These are phyloP conservation scores for Dactylellina sp. DNA, from an alignment of 2,329 filamentous ascomycete genomes.

Conservation along the genomic window DNA sequence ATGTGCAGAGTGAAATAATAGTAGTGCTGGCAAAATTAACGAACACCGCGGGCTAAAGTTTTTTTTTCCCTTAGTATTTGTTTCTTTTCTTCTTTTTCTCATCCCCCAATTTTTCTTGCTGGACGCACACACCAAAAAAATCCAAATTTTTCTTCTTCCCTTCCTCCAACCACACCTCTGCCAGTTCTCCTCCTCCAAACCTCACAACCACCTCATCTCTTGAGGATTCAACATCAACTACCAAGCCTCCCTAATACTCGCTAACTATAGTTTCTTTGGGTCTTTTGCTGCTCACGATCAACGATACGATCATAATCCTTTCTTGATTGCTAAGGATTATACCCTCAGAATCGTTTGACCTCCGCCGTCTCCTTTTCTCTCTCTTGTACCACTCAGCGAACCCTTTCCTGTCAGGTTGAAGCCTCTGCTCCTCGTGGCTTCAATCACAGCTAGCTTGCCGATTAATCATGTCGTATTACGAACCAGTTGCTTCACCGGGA, in stretches of 20 bases:
- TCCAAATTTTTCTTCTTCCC: conserved; percentile 57
- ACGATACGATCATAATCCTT: conserved; percentile 50
- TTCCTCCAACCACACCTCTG: conserved; percentile 56
- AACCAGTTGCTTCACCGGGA: conserved; percentile 49
- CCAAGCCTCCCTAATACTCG: conserved; percentile 38
- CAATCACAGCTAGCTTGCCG: conserved; percentile 41
- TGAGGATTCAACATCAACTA: conserved; percentile 51
- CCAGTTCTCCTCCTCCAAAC: conserved; percentile 55
- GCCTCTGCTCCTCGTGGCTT: conserved; percentile 53
- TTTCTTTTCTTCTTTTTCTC: conserved; percentile 57
- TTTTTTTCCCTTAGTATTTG: conserved; percentile 50
- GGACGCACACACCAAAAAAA: conserved; percentile 58
- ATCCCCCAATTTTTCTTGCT: conserved; percentile 49
- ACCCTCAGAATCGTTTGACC: conserved; percentile 35
- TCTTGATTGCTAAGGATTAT: conserved; percentile 57
- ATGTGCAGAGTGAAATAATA: conserved; percentile 20
- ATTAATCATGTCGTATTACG: conserved; percentile 57
- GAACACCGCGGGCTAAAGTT: conserved; percentile 39
- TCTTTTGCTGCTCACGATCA: conserved; percentile 15
- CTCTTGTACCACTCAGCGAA: conserved; percentile 30
- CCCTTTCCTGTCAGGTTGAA: conserved; percentile 35
- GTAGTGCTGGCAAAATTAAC: conserved; percentile 45
- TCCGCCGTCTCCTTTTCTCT: conserved; percentile 43
- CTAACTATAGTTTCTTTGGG: conserved; percentile 37
- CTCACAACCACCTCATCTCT: conserved; percentile 53